phyloP scores from a whole-genome alignment of 345 rosid genomes.

The Hirschfeldia incana region DNA sequence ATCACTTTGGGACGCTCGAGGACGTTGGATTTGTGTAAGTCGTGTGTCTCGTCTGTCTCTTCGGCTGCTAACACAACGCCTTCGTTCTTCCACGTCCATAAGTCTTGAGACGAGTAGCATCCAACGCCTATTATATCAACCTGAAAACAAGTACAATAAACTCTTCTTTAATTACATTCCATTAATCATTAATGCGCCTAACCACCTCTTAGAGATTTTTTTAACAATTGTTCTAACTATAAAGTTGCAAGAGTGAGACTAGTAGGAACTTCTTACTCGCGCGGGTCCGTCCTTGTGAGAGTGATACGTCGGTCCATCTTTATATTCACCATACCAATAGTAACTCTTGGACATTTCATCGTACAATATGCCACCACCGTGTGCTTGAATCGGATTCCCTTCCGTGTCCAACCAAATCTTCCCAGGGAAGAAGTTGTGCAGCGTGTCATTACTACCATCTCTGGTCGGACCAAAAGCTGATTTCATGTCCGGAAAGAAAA shows the following conservation, averaged over 20 bases:
- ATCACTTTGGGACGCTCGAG: constrained; percentile 95
- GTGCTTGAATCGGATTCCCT: constrained; percentile 95
- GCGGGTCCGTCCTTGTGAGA: constrained; percentile 74
- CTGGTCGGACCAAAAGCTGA: constrained; percentile 62
- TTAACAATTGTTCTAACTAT: background rate
- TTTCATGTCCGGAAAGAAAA: constrained; percentile 75
- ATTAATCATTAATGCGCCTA: background rate
- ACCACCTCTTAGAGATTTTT: background rate
- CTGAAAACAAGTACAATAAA: constrained; percentile 44
- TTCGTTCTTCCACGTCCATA: constrained; percentile 92
- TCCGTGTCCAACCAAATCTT: constrained; percentile 91
- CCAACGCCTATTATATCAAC: constrained; percentile 94
- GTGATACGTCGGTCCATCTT: constrained; percentile 92
- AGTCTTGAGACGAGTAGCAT: constrained; percentile 93
- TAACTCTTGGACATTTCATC: constrained; percentile 60
- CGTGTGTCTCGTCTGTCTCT: constrained; percentile 69
- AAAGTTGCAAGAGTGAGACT: background rate
- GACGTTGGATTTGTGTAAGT: constrained; percentile 80
- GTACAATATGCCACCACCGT: constrained; percentile 79
- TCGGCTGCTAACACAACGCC: constrained; percentile 81
- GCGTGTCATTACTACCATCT: constrained; percentile 57
- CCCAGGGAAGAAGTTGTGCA: constrained; percentile 57
- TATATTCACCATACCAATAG: constrained; percentile 96
- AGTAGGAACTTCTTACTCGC: constrained; percentile 57
- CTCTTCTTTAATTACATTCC: background rate